A percentile compares a stretch with the other conserved stretches of the same genome.
phyloP scores from a whole-genome alignment of 1,284 basidiomycete genomes.

The Ceratobasidium sp. region DNA sequence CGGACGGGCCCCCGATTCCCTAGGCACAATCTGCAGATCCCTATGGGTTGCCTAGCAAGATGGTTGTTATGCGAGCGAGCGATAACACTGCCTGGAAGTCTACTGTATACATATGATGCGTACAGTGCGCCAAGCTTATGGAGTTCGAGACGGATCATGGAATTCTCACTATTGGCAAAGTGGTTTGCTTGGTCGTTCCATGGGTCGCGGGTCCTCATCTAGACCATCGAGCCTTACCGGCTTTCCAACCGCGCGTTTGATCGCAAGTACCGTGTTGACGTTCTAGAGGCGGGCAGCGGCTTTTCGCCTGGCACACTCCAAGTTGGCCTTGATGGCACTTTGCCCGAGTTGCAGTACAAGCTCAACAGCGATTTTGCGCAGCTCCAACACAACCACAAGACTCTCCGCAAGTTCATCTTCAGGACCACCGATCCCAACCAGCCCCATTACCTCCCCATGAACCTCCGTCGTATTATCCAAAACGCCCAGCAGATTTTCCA shows the following conservation, averaged over 20 bases:
- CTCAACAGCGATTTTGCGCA: conserved; percentile 89
- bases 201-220: no score
- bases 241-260: conserved; percentile 87
- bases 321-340: conserved; percentile 92
- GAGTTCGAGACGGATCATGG: no score
- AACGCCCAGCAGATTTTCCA: conserved; percentile 98
- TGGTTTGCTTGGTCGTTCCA: no score
- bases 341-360: conserved; percentile 85
- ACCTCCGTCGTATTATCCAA: conserved; percentile 92
- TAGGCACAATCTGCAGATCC: no score
- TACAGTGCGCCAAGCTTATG: no score
- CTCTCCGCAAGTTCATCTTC: conserved; percentile 86
- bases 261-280: conserved; percentile 90
- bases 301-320: conserved; percentile 84
- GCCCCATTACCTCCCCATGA: conserved; percentile 88
- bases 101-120: no score
- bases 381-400: conserved; percentile 75
- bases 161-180: no score
- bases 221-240: conserved; percentile 88
- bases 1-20: no score
- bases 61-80: no score
- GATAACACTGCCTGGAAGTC: no score
- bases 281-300: conserved; percentile 63
- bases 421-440: conserved; percentile 73
- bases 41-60: no score